Base-by-base conservation (phyloP, 176 grass and related monocot genomes). In the Musa acuminata region DNA sequence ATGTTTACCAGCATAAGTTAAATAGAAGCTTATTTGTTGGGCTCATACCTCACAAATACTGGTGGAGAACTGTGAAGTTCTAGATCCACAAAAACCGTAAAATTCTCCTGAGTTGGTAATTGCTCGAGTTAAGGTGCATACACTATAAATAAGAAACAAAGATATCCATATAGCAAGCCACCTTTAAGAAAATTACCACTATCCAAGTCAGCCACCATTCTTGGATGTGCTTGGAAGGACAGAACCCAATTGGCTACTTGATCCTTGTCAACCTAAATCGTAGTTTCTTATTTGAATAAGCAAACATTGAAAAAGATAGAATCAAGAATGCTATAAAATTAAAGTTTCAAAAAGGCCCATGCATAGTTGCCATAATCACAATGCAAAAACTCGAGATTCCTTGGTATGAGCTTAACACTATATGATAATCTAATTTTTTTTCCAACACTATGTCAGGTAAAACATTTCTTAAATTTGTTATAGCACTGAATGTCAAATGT, bases 81-180 rank as follows among this genome's bases (percentile, higher is more conserved):
- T 85, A 76, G 95, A 98, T 64, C 95, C 90, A 89, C 84, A 89
- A 64, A 98, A 98, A 62, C 95, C 95, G 87, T 80, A 89, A 83
- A 91, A 98, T 49, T 83, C 71, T 13, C 84, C 95, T 98, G 72
- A 9, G 80, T 19, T 20, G 12, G 13, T 2, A 64, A 58, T n/a
- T 26, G n/a, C 11, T 7, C 54, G 52, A 51, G 29, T 76, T 22
- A 54, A 52, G 11, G 49, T 52, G 6, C 25, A 70, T 26, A 73
- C 26, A 23, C 51, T 19, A 17, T 6, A 43, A 11, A 19, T 17
- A 59, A 77, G 19, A 20, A 23, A 72, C 12, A 62, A 72, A 69
- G n/a, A 51, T 63, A 14, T 72, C 71, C 69, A 76, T 65, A 49
- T 13, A 71, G 14, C 20, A 71, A 70, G 27, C 35, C 49, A 7